These are phyloP conservation scores for Meyerozyma athensensis DNA, from an alignment of 1,139 yeast genomes.

Conservation along the genomic window DNA sequence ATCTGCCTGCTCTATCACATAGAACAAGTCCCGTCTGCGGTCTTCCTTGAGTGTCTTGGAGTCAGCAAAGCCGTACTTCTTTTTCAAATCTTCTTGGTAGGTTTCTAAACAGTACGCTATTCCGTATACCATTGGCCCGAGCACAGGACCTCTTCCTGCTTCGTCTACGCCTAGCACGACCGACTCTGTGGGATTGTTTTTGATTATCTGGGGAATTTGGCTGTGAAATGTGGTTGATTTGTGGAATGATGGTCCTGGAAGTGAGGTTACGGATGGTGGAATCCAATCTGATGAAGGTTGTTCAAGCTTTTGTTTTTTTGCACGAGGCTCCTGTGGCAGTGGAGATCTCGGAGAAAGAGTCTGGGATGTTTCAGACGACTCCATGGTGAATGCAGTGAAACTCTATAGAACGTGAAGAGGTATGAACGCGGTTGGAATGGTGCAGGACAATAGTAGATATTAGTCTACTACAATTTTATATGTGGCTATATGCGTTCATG, in stretches of 20 bases:
- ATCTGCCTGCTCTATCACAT: conserved; percentile 45
- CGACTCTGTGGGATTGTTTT: conserved; percentile 15
- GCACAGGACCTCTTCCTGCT: conserved; percentile 97
- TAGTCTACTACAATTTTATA: too few species aligned
- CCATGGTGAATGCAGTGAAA: too few species aligned
- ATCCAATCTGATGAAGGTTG: conserved; percentile 16
- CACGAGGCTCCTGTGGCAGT: not conserved
- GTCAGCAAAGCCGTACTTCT: conserved; percentile 79
- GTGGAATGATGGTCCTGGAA: conserved; percentile 23
- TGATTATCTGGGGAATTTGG: conserved; percentile 22
- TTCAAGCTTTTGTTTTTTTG: not conserved
- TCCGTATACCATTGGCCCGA: conserved; percentile 97
- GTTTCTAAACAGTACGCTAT: conserved; percentile 65
- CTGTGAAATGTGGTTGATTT: conserved; percentile 34
- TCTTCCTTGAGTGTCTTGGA: conserved; percentile 81
- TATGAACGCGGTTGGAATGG: too few species aligned
- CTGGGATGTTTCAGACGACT: not conserved
- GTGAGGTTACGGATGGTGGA: conserved; percentile 29
- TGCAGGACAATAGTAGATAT: too few species aligned
- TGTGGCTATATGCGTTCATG: too few species aligned
- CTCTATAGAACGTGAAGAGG: too few species aligned
- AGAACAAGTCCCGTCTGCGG: conserved; percentile 58
- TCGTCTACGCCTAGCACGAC: conserved; percentile 87
- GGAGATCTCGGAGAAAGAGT: not conserved
- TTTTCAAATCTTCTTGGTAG: conserved; percentile 49